Evolutionary conservation across 2,329 filamentous ascomycete species (phyloP).

Genomic region (Hypoxylon sp.): DNA sequence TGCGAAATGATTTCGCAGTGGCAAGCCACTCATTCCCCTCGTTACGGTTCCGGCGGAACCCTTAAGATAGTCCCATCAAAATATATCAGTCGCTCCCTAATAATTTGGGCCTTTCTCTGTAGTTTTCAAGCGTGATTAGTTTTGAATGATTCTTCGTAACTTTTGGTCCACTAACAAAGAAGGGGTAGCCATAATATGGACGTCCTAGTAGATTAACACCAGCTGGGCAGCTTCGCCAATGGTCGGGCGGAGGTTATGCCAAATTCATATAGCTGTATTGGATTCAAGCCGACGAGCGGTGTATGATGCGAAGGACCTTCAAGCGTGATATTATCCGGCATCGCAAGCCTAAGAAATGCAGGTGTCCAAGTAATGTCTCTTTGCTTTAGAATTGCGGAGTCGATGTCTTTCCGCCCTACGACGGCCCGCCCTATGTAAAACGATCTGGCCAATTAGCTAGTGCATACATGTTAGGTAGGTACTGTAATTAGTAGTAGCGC

Average conservation of each 20-base stretch:
- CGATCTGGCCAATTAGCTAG: not conserved
- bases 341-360: not conserved
- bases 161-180: not conserved
- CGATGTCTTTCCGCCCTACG: slow-evolving; percentile 15
- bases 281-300: not conserved
- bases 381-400: not conserved
- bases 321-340: not conserved
- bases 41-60: slow-evolving; percentile 33
- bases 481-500: not conserved
- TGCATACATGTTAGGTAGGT: no score
- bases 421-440: slow-evolving; percentile 3
- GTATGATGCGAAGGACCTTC: not conserved
- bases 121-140: not conserved
- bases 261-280: not conserved
- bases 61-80: slow-evolving; percentile 43
- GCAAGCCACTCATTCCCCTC: slow-evolving; percentile 39
- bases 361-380: no score
- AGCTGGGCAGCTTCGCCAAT: not conserved
- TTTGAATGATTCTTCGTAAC: not conserved
- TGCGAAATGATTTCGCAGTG: slow-evolving; percentile 31
- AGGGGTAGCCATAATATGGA: not conserved
- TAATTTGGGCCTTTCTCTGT: not conserved
- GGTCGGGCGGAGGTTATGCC: not conserved
- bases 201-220: not conserved
- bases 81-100: slow-evolving; percentile 44